A percentile compares a stretch with the other conserved stretches of the same genome.
phyloP scores from a whole-genome alignment of 2,329 filamentous ascomycete genomes.

The Septoria linicola region DNA sequence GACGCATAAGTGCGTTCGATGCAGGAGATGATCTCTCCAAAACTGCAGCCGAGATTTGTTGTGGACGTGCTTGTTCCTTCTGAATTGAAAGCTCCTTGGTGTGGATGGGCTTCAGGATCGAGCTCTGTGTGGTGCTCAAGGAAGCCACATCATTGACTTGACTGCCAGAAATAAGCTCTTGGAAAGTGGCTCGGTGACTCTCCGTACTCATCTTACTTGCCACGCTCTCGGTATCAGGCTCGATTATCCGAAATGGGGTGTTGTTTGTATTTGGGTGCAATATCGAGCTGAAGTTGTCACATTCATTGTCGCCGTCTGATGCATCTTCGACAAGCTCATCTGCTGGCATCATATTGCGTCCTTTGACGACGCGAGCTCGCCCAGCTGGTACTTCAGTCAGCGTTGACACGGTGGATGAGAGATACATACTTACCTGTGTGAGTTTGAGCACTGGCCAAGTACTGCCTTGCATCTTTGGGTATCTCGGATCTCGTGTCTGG shows the following conservation, averaged over 20 bases:
- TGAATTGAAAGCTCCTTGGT: too few relatives aligned
- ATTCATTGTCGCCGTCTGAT: conserved; percentile 11
- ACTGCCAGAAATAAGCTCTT: too few relatives aligned
- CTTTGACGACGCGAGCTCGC: conserved; percentile 24
- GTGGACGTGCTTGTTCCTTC: too few relatives aligned
- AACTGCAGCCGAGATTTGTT: too few relatives aligned
- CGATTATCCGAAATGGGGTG: neutral
- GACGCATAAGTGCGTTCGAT: too few relatives aligned
- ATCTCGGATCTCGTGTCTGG: conserved; percentile 23
- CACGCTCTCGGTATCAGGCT: neutral
- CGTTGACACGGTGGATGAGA: conserved; percentile 6
- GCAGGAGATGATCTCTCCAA: too few relatives aligned
- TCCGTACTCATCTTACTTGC: too few relatives aligned
- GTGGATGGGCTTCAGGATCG: too few relatives aligned
- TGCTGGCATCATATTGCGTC: conserved; percentile 11
- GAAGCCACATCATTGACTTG: too few relatives aligned
- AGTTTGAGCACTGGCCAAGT: conserved; percentile 16
- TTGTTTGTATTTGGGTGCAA: neutral
- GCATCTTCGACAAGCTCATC: conserved; percentile 1
- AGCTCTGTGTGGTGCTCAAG: too few relatives aligned
- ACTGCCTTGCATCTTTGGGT: conserved; percentile 26
- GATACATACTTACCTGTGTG: conserved; percentile 8
- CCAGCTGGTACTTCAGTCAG: conserved; percentile 1
- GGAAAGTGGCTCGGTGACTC: too few relatives aligned
- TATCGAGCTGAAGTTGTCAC: conserved; percentile 9